A percentile compares a stretch with the other conserved stretches of the same genome.
Evolutionary conservation across 345 rosid species (phyloP).

Genomic region (Bruguiera sexangula): DNA sequence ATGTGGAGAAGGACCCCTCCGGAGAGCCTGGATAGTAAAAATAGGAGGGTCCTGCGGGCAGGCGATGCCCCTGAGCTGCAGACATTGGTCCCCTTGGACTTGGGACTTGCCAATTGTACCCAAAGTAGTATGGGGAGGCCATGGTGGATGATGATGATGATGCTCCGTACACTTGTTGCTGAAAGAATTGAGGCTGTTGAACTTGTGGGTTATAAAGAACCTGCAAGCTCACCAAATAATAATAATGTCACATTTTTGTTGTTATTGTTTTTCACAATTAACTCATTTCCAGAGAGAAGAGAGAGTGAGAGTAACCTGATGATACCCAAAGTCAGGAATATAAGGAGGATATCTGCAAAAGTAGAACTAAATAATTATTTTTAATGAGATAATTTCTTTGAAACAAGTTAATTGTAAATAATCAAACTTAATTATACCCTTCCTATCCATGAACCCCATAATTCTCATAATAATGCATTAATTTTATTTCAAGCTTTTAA

Average conservation of each 20-base stretch:
- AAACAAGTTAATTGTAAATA: too few relatives aligned
- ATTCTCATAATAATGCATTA: too few relatives aligned
- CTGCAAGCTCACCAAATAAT: conserved; percentile 32
- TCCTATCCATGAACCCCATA: too few relatives aligned
- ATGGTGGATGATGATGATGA: conserved; percentile 34
- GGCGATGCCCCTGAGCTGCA: conserved; percentile 35
- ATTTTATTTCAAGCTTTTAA: too few relatives aligned
- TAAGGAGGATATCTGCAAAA: conserved; percentile 62
- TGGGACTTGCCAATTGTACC: conserved; percentile 55
- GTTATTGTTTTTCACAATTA: too few relatives aligned
- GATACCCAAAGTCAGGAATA: conserved; percentile 73
- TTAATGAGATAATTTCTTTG: background rate
- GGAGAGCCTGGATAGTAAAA: conserved; percentile 50
- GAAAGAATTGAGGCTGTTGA: conserved; percentile 65
- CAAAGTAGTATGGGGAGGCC: conserved; percentile 55
- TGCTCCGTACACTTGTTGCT: conserved; percentile 61
- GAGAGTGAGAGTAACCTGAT: conserved; percentile 45
- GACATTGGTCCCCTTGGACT: conserved; percentile 45
- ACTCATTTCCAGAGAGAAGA: conserved; percentile 4
- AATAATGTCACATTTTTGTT: too few relatives aligned
- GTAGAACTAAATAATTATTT: conserved; percentile 19
- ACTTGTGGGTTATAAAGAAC: conserved; percentile 60
- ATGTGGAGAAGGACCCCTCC: conserved; percentile 35
- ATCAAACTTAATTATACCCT: too few relatives aligned
- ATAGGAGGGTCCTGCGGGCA: conserved; percentile 37